Evolutionary conservation across 768 basidiomycete genomes (phyloP).

Genomic region (Piloderma croceum): DNA sequence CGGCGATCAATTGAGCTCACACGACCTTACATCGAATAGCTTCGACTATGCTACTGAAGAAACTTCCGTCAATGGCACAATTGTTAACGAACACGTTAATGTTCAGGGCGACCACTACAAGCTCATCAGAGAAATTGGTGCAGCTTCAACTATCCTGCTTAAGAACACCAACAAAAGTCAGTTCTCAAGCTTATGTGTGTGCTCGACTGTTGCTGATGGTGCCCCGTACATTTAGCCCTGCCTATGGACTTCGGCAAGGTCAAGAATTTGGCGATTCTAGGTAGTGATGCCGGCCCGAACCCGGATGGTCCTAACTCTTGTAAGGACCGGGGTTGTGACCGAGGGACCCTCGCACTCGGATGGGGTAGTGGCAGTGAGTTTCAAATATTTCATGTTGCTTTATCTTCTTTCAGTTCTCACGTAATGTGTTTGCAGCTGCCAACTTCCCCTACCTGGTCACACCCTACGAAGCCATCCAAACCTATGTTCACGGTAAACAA

Average conservation of each 20-base stretch:
- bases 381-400: too few relatives aligned
- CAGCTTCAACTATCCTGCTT: conserved; percentile 38
- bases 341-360: conserved; percentile 20
- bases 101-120: conserved; percentile 35
- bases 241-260: conserved; percentile 47
- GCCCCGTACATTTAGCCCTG: conserved; percentile 27
- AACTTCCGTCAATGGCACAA: conserved; percentile 10
- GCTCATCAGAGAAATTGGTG: conserved; percentile 37
- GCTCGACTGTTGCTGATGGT: not conserved
- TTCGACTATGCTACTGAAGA: too few relatives aligned
- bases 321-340: conserved; percentile 20
- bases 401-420: too few relatives aligned
- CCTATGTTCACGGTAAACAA: not conserved
- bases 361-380: conserved; percentile 5
- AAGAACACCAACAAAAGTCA: conserved; percentile 27
- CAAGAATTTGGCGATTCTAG: conserved; percentile 22
- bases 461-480: not conserved
- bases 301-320: conserved; percentile 36
- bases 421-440: not conserved
- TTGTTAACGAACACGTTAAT: conserved; percentile 26
- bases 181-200: not conserved
- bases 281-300: conserved; percentile 34
- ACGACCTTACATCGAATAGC: too few relatives aligned
- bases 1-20: too few relatives aligned
- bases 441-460: conserved; percentile 3